Evolutionary conservation across 805 yeast genomes (phyloP), one percentile per base, ranked within the genome.

Genomic region (Monosporozyma yasuniensis): DNA sequence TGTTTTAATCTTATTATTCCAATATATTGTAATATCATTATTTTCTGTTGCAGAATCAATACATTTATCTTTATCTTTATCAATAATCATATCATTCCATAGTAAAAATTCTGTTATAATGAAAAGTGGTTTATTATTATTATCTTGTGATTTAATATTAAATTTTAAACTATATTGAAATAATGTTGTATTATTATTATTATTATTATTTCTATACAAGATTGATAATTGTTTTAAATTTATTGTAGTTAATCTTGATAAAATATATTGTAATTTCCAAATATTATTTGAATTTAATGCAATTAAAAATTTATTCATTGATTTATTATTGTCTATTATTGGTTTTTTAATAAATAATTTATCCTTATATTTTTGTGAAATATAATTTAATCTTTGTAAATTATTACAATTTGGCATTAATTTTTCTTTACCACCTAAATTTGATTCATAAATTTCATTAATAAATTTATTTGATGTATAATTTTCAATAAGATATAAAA

Each of bases 371-470:
- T 90, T 90, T 41, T 75, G 71, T 7, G 74, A 74, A 44, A 87
- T 82, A 60, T 75, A 88, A n/a, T 64, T 63, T 30, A 78, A 67
- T 46, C 95, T 70, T 34, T 73, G 74, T 12, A 70, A 74, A 50
- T 75, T 70, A 0, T 73, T 46, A 1, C 77, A 60, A 10, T 62
- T 49, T 4, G 75, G 54, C 14, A 54, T 54, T 2, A 76, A 69
- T 48, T 71, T 55, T 38, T 47, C 51, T 16, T 54, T 56, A 35
- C 14, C 48, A 22, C 9, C 51, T 25, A 54, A 25, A 0, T 56
- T 56, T 2, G 71, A 73, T 62, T 87, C 95, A 69, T 86, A 80
- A 43, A 83, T 76, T 6, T 68, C 56, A 59, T 88, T 88, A 3
- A 79, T 77, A 19, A 57, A 53, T 3, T 61, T 65, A 63, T 90